Base-by-base conservation (phyloP, 768 basidiomycete genomes). In the Trametes meyenii region DNA sequence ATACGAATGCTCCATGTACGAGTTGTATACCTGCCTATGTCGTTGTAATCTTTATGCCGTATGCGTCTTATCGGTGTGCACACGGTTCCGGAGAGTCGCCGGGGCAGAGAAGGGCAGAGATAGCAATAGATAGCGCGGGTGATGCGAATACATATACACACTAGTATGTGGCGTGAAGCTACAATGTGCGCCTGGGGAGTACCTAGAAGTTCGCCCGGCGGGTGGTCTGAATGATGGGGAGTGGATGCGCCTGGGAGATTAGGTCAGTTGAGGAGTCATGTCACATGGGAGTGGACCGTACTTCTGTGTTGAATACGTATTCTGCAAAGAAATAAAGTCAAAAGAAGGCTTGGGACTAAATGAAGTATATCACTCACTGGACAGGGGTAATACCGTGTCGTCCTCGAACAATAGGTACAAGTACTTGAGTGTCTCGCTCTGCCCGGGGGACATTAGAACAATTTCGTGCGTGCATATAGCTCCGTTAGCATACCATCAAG, bases 251-350 rank as follows among this genome's bases (percentile, higher is more conserved):
- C 85, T 88, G 65, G 26, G 19, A 4, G 36, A 43, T 17, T 16
- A 14, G 2, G 13, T 58, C 12, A 44, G 54, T 44, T 12, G 58
- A 35, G 12, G 26, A 14, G 17, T 29, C 21, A 24, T 23, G 17
- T 39, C 1, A 13, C 38, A 36, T 10, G 14, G 4, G 29, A 23
- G n/a, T 2, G 10, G 46, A 50, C 61, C 75, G 52, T 65, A 89
- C 89, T 81, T 98, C 96, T 1, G 96, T 97, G 67, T 96, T 97
- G 76, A 97, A 92, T 8, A 97, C 93, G 68, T 89, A 88, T 71
- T 87, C 91, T 92, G 65, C 23, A 26, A 40, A 8, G 29, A 23
- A 4, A 23, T 46, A n/a, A 45, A 55, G 71, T 62, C 36, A 55
- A 35, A 17, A 21, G 65, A 35, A 45, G 6, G 44, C 26, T 36